These are phyloP conservation scores for Aspergillus aculeatus DNA, from an alignment of 2,329 filamentous ascomycete species.

Conservation along the genomic window DNA sequence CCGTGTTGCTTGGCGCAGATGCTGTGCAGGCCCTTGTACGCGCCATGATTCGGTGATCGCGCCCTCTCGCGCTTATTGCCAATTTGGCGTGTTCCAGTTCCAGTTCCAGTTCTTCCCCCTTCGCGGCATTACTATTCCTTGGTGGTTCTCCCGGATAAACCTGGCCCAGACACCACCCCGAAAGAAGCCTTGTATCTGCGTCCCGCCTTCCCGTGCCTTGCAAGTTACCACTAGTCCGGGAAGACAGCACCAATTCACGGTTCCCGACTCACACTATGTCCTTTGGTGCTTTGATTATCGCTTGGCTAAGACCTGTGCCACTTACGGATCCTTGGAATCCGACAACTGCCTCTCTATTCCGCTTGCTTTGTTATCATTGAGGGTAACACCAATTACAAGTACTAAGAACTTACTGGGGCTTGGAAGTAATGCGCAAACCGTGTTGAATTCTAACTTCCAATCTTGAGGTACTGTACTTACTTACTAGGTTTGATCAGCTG, in stretches of 20 bases:
- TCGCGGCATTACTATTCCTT: conserved; percentile 2
- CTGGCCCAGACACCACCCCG: conserved; percentile 11
- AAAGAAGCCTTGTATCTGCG: conserved; percentile 1
- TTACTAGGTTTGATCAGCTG: not conserved
- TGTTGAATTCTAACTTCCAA: not conserved
- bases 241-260: conserved; percentile 2
- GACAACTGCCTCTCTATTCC: not conserved
- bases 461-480: not conserved
- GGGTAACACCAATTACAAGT: not conserved
- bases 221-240: conserved; percentile 8
- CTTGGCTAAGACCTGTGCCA: conserved; percentile 8
- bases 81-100: conserved; percentile 22
- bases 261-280: not conserved
- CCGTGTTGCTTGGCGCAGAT: conserved; percentile 25
- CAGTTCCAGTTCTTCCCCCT: not conserved
- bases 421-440: conserved; percentile 5
- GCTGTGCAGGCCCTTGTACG: conserved; percentile 21
- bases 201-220: conserved; percentile 6
- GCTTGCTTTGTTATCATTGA: not conserved
- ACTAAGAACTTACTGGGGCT: not conserved
- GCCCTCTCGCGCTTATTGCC: conserved; percentile 26
- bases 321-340: conserved; percentile 3
- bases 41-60: conserved; percentile 31
- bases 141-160: conserved; percentile 16
- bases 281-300: conserved; percentile 11